Evolutionary conservation across 2,329 filamentous ascomycete genomes (phyloP), one percentile per base, ranked within the genome.

Genomic region (Onygenales sp.): DNA sequence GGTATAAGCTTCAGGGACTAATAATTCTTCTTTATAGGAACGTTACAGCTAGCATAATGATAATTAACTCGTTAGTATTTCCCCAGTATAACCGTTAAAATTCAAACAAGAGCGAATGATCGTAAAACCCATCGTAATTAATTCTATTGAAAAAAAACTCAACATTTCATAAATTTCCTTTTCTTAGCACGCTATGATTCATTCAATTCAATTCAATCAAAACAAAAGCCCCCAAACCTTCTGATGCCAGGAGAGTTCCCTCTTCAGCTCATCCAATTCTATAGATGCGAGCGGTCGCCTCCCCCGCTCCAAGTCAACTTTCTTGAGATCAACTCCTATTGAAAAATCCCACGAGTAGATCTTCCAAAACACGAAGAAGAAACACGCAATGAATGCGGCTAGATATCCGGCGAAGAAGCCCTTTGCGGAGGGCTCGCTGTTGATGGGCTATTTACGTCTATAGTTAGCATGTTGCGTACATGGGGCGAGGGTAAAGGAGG

Each of bases 401-500:
- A 75, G 60, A 57, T 75, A 75, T 2, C 71, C 68, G 1, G 73
- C 74, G 49, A 78, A 65, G 61, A 78, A 78, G 53, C 63, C 62
- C 32, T 68, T 66, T 27, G 70, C 57, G 34, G 59, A 62, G 67
- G 71, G 76, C 10, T 60, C 3, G 46, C 54, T 32, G 4, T 57
- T 31, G 45, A 52, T 88, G 39, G 81, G 80, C 3, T 86, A 88
- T 36, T 60, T 67, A 53, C 3, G 21, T 27, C 3, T 27, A 27
- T 27, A 27, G 21, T 27, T 27, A 27, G 21, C 21, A 27, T 27
- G 21, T 27, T 27, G 36, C 36, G 36, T 10, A 10, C 9, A 39
- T 39, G 83, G 92, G 76, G 89, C 91, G 78, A 92, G 93, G 64
- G 87, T 91, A 49, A 93, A 65, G 2, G 85, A 80, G 54, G 88